A percentile compares a stretch with the other conserved stretches of the same genome.
These are phyloP conservation scores for Pseudomonodictys pantanalensis DNA, from an alignment of 495 filamentous ascomycete genomes.

Conservation along the genomic window DNA sequence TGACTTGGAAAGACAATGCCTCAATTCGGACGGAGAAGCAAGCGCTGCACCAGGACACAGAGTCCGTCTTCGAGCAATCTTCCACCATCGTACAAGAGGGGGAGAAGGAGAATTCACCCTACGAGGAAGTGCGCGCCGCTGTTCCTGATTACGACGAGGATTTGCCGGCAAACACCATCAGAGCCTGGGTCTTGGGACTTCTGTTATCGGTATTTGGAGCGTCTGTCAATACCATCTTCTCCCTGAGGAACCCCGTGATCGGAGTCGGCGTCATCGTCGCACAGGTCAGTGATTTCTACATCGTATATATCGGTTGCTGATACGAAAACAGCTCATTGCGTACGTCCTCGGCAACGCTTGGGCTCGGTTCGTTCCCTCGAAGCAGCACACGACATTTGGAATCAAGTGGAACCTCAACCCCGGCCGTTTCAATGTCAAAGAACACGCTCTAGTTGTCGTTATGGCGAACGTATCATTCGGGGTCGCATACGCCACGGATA, in stretches of 20 bases:
- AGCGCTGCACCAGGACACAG: conserved; percentile 28
- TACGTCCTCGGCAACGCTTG: conserved; percentile 61
- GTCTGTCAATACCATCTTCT: conserved; percentile 60
- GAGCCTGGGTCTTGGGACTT: conserved; percentile 18
- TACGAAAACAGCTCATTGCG: conserved; percentile 44
- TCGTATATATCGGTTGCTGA: neutral
- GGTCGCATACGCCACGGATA: conserved; percentile 67
- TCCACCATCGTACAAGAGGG: conserved; percentile 8
- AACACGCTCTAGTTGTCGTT: conserved; percentile 73
- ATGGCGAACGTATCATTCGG: conserved; percentile 63
- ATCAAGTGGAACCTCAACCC: conserved; percentile 59
- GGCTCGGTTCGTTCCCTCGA: conserved; percentile 51
- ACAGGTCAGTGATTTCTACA: conserved; percentile 47
- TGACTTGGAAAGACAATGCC: conserved; percentile 34
- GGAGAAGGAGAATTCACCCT: conserved; percentile 51
- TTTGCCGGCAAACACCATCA: conserved; percentile 20
- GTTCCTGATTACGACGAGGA: conserved; percentile 23
- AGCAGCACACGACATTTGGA: conserved; percentile 55
- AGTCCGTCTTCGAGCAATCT: conserved; percentile 40
- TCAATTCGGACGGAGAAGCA: too few species aligned
- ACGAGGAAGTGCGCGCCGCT: conserved; percentile 22
- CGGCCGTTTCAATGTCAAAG: conserved; percentile 77
- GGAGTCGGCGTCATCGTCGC: conserved; percentile 65
- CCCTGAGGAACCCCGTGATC: conserved; percentile 63
- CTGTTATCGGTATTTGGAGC: conserved; percentile 61